A percentile compares a stretch with the other conserved stretches of the same genome.
Evolutionary conservation across 2,329 filamentous ascomycete species (phyloP).

Genomic region (Graphilbum sp.): DNA sequence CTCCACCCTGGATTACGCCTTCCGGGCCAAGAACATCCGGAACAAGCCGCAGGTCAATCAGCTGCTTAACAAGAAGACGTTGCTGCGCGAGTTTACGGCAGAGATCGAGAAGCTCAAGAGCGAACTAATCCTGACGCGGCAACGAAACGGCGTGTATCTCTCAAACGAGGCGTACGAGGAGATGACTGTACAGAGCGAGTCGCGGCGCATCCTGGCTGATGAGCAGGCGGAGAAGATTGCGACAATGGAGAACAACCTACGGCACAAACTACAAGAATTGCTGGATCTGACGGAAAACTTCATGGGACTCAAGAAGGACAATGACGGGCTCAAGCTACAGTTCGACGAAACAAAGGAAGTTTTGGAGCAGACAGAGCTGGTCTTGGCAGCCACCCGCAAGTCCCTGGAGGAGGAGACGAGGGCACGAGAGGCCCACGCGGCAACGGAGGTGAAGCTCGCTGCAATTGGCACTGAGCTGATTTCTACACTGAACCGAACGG

Average conservation of each 20-base stretch:
- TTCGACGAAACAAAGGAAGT: constrained; percentile 69
- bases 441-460: constrained; percentile 65
- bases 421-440: constrained; percentile 68
- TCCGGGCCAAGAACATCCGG: constrained; percentile 93
- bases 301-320: constrained; percentile 75
- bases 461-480: constrained; percentile 61
- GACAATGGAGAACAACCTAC: constrained; percentile 75
- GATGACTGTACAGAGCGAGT: constrained; percentile 83
- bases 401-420: constrained; percentile 64
- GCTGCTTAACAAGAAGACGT: constrained; percentile 78
- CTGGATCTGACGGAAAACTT: constrained; percentile 77
- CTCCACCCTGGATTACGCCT: constrained; percentile 93
- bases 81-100: constrained; percentile 74
- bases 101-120: constrained; percentile 93
- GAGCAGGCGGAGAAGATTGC: constrained; percentile 88
- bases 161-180: constrained; percentile 81
- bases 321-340: constrained; percentile 55
- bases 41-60: constrained; percentile 96
- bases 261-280: constrained; percentile 87
- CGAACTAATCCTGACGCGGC: constrained; percentile 80
- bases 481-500: constrained; percentile 59
- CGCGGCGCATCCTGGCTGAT: constrained; percentile 74
- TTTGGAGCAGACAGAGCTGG: constrained; percentile 74
- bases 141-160: constrained; percentile 89
- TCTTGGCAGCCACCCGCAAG: constrained; percentile 61